Conservation (phyloP, 2,329 filamentous ascomycete species). For the Xylariaceae sp. region DNA sequence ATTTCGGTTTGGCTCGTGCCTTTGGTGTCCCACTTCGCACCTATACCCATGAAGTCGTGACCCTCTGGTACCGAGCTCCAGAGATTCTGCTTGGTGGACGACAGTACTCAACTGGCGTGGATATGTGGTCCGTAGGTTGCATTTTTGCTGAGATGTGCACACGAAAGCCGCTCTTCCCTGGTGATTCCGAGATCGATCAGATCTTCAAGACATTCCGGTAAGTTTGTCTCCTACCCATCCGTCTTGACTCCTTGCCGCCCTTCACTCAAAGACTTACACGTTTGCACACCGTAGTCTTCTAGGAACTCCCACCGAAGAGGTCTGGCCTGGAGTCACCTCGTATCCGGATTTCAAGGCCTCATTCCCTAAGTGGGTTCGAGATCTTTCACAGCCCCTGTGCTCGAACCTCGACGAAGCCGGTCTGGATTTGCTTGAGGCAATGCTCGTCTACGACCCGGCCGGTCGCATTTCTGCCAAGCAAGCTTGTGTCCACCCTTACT, state of each 20-base stretch:
- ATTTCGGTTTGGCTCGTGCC: slow-evolving; percentile 83
- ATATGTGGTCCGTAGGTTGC: slow-evolving; percentile 93
- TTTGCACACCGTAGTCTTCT: slow-evolving; percentile 49
- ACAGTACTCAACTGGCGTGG: slow-evolving; percentile 88
- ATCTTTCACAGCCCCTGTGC: slow-evolving; percentile 60
- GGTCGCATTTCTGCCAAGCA: slow-evolving; percentile 85
- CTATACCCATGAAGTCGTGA: slow-evolving; percentile 93
- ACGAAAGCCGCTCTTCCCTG: slow-evolving; percentile 84
- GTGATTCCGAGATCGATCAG: slow-evolving; percentile 88
- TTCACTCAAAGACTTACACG: slow-evolving; percentile 1
- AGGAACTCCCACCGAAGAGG: slow-evolving; percentile 73
- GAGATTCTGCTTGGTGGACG: slow-evolving; percentile 87
- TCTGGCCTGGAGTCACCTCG: slow-evolving; percentile 88
- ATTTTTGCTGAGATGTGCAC: slow-evolving; percentile 98
- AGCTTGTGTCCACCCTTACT: slow-evolving; percentile 79
- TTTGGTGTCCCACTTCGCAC: slow-evolving; percentile 88
- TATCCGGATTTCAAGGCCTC: slow-evolving; percentile 91
- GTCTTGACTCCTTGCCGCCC: neutral
- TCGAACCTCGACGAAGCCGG: slow-evolving; percentile 66
- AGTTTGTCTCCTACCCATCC: slow-evolving; percentile 24
- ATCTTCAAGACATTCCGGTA: slow-evolving; percentile 94
- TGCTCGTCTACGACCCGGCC: slow-evolving; percentile 84
- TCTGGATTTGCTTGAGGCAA: slow-evolving; percentile 59
- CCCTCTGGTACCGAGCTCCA: slow-evolving; percentile 85
- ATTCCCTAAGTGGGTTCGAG: slow-evolving; percentile 84